A percentile compares a stretch with the other conserved stretches of the same genome.
phyloP scores from a whole-genome alignment of 1,139 yeast species.

The Blastobotrys aristatus region DNA sequence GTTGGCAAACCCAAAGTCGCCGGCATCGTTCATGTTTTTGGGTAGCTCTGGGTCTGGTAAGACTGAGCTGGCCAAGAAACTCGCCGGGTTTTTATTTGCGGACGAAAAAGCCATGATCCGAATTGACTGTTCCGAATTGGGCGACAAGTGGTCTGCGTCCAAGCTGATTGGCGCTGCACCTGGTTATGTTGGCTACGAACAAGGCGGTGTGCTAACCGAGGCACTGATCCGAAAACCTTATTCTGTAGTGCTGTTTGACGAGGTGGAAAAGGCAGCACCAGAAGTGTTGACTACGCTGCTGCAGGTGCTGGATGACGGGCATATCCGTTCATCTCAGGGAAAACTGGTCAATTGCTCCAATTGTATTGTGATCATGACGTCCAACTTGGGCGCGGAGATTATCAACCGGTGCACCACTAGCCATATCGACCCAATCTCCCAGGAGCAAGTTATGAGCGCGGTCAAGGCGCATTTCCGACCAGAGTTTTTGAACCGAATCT shows the following conservation, averaged over 20 bases:
- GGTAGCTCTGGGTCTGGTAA: conserved; percentile 98
- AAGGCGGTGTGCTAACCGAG: conserved; percentile 94
- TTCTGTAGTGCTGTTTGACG: conserved; percentile 91
- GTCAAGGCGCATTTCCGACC: conserved; percentile 95
- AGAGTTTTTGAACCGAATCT: conserved; percentile 92
- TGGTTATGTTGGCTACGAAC: conserved; percentile 96
- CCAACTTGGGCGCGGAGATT: conserved; percentile 92
- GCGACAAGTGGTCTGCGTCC: conserved; percentile 93
- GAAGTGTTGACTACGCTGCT: conserved; percentile 88
- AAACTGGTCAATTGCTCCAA: conserved; percentile 89
- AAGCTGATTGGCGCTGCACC: conserved; percentile 97
- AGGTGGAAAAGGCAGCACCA: conserved; percentile 98
- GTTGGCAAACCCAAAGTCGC: conserved; percentile 90
- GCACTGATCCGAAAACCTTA: conserved; percentile 89
- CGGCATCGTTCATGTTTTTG: conserved; percentile 89
- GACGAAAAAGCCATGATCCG: conserved; percentile 96
- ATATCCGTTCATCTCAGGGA: conserved; percentile 91
- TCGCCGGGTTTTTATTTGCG: conserved; percentile 92
- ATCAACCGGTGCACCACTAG: conserved; percentile 61
- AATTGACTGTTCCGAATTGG: conserved; percentile 94
- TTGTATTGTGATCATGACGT: conserved; percentile 91
- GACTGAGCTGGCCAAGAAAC: conserved; percentile 93
- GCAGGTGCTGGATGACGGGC: conserved; percentile 94
- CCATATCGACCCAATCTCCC: conserved; percentile 55
- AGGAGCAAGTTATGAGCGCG: conserved; percentile 72